phyloP scores from a whole-genome alignment of 2,329 filamentous ascomycete species.

The Monosporascus sp. region DNA sequence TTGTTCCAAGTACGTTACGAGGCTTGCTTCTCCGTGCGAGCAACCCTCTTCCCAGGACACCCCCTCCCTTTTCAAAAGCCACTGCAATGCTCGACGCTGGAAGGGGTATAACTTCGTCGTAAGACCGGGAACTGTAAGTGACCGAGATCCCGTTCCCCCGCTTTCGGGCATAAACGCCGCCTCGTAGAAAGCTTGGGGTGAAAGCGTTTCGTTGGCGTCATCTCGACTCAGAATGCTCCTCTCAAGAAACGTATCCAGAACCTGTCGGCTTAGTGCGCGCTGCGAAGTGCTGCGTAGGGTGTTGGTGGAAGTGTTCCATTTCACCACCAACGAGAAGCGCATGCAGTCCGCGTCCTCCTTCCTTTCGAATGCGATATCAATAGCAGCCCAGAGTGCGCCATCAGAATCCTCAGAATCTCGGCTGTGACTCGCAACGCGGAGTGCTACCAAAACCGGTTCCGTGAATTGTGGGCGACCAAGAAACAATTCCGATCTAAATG shows the following conservation, averaged over 20 bases:
- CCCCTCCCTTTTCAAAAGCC: slow-evolving; percentile 64
- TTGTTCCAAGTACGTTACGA: slow-evolving; percentile 20
- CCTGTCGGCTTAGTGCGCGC: slow-evolving; percentile 26
- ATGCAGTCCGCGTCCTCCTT: slow-evolving; percentile 21
- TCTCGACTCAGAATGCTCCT: not conserved
- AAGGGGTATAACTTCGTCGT: slow-evolving; percentile 61
- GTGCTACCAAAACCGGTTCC: slow-evolving; percentile 3
- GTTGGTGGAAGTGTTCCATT: slow-evolving; percentile 38
- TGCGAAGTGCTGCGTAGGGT: slow-evolving; percentile 26
- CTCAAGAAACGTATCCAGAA: slow-evolving; percentile 33
- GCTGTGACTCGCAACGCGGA: slow-evolving; percentile 9
- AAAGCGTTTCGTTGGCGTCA: slow-evolving; percentile 24
- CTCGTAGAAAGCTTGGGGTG: slow-evolving; percentile 61
- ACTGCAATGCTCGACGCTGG: slow-evolving; percentile 64
- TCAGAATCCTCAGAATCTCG: slow-evolving; percentile 11
- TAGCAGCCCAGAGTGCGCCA: slow-evolving; percentile 28
- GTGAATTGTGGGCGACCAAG: slow-evolving; percentile 6
- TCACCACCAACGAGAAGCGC: slow-evolving; percentile 29
- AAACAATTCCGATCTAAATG: slow-evolving; percentile 9
- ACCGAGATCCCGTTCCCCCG: slow-evolving; percentile 31
- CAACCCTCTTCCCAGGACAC: slow-evolving; percentile 38
- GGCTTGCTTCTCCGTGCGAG: slow-evolving; percentile 9
- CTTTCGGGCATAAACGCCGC: slow-evolving; percentile 57
- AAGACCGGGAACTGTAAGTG: slow-evolving; percentile 38
- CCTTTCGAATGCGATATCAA: slow-evolving; percentile 27